Conservation (phyloP, 2,329 filamentous ascomycete genomes). For the Verticillium zaregamsianum region DNA sequence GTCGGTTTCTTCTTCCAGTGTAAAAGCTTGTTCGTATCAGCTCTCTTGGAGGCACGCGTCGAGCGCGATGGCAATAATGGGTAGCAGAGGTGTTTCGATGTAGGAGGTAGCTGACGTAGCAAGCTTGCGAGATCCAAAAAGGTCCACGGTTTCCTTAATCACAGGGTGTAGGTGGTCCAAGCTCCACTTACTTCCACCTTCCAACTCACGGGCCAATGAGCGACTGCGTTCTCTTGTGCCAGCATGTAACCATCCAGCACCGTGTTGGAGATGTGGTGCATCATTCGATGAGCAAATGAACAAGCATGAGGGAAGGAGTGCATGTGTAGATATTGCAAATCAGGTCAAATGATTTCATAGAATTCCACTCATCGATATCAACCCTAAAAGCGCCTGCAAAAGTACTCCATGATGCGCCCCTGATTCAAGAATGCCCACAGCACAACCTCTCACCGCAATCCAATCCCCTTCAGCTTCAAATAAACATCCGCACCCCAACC, state of each 20-base stretch:
- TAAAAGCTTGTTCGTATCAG: neutral
- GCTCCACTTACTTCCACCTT: conserved; percentile 13
- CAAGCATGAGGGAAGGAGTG: too few species aligned
- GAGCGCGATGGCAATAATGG: conserved; percentile 3
- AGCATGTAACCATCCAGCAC: too few species aligned
- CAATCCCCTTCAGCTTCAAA: conserved; percentile 59
- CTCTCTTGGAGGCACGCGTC: neutral
- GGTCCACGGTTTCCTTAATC: conserved; percentile 22
- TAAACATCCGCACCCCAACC: conserved; percentile 83
- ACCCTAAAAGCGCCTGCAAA: too few species aligned
- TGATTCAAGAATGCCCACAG: neutral
- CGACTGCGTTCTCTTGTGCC: too few species aligned
- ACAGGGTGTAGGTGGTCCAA: conserved; percentile 17
- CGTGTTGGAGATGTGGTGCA: too few species aligned
- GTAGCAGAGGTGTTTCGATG: neutral
- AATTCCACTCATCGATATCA: too few species aligned
- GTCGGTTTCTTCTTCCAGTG: neutral
- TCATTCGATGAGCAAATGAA: too few species aligned
- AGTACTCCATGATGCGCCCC: neutral
- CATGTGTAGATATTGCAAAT: too few species aligned
- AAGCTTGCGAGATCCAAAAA: conserved; percentile 10
- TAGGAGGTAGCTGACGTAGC: conserved; percentile 1
- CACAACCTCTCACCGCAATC: conserved; percentile 32
- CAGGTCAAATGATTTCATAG: too few species aligned
- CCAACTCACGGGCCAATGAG: conserved; percentile 1